A percentile compares a stretch with the other conserved stretches of the same genome.
Conservation (phyloP, 768 basidiomycete genomes). For the Auriscalpium vulgare region DNA sequence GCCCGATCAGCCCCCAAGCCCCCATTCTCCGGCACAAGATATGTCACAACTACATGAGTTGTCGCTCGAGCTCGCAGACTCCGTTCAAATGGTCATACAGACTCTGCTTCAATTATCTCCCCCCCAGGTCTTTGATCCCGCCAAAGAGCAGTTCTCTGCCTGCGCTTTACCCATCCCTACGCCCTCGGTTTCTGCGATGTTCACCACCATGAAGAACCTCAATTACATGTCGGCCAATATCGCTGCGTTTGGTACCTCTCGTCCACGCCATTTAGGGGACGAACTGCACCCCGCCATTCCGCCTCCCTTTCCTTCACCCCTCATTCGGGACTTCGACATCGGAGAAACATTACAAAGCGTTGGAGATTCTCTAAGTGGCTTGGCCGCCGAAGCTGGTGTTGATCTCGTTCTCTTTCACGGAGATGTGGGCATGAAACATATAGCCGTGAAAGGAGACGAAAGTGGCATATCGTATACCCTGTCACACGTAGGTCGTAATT, state of each 20-base stretch:
- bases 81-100: conserved; percentile 84
- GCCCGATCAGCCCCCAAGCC: conserved; percentile 16
- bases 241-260: conserved; percentile 34
- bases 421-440: conserved; percentile 81
- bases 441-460: conserved; percentile 80
- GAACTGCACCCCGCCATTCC: neutral
- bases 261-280: neutral
- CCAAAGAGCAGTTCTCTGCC: conserved; percentile 88
- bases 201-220: conserved; percentile 88
- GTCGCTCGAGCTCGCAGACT: conserved; percentile 84
- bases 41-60: conserved; percentile 51
- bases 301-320: conserved; percentile 5
- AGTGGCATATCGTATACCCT: conserved; percentile 75
- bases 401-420: conserved; percentile 89
- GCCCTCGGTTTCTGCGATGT: conserved; percentile 78
- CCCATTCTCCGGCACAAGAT: conserved; percentile 21
- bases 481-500: conserved; percentile 61
- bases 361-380: conserved; percentile 80
- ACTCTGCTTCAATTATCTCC: conserved; percentile 88
- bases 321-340: conserved; percentile 70
- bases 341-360: conserved; percentile 86
- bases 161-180: conserved; percentile 85
- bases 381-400: conserved; percentile 75
- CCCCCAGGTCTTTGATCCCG: conserved; percentile 83
- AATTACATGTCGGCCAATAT: conserved; percentile 91